Conservation (phyloP, 1,139 yeast species). For the Geotrichum cucujoidarum region DNA sequence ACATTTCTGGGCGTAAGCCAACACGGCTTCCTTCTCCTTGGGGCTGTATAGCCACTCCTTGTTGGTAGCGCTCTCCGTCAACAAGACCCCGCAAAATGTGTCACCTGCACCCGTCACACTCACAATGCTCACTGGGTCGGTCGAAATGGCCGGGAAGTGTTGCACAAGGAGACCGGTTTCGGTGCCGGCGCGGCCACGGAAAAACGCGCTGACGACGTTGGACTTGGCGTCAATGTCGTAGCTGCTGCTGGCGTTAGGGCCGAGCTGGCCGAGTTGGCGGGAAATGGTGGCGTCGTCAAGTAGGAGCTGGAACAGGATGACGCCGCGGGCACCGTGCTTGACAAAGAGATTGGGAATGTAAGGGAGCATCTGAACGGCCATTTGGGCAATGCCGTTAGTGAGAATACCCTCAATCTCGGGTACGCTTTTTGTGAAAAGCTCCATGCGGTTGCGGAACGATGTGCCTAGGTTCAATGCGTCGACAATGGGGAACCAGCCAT, state of each 20-base stretch:
- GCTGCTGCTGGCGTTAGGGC: neutral
- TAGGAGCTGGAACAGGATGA: slow-evolving; percentile 45
- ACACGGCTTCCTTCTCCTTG: slow-evolving; percentile 29
- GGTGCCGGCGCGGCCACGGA: slow-evolving; percentile 13
- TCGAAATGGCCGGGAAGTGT: slow-evolving; percentile 45
- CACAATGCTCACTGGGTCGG: slow-evolving; percentile 33
- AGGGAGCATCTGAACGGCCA: slow-evolving; percentile 66
- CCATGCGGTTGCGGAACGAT: slow-evolving; percentile 43
- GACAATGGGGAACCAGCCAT: slow-evolving; percentile 68
- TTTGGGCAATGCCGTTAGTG: slow-evolving; percentile 57
- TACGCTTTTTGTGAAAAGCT: slow-evolving; percentile 31
- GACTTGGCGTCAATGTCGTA: slow-evolving; percentile 17
- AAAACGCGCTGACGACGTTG: slow-evolving; percentile 23
- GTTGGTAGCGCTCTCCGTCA: slow-evolving; percentile 37
- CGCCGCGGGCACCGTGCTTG: slow-evolving; percentile 66
- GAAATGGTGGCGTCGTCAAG: slow-evolving; percentile 25
- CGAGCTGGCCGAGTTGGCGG: slow-evolving; percentile 4
- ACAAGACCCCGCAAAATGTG: slow-evolving; percentile 51
- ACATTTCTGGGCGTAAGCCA: slow-evolving; percentile 50
- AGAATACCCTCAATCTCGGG: slow-evolving; percentile 33
- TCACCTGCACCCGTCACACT: slow-evolving; percentile 74
- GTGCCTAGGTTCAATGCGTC: slow-evolving; percentile 56
- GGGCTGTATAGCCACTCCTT: slow-evolving; percentile 32
- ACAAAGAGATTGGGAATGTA: slow-evolving; percentile 62
- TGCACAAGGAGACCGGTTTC: slow-evolving; percentile 55